Evolutionary conservation across 108 stramenopile species (phyloP), one percentile per base, ranked within the genome.

Genomic region (Cyclotella distinguenda): DNA sequence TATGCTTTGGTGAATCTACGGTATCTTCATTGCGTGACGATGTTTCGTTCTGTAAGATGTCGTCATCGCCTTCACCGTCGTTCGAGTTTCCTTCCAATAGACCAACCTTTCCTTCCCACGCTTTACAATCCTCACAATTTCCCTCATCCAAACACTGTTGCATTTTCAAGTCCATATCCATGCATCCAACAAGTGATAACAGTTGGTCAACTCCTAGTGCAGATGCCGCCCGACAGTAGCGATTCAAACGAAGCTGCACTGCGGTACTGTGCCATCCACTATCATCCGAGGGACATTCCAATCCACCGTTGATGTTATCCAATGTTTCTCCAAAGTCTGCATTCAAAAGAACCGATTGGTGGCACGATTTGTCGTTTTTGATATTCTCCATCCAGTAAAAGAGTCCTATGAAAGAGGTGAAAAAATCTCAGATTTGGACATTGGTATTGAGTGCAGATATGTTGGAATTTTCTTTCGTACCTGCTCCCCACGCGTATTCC

Each of bases 331-430:
- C 76, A 65, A 77, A 77, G 6, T 77, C 76, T 19, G 54, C 32
- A 33, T 77, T 50, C 57, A 77, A 22, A n/a, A 77, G 46, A 4
- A 77, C 57, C 28, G 63, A 45, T 28, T 77, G 76, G 42, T 77
- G 76, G 40, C 76, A 77, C 18, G 76, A 61, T 35, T 44, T 47
- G 39, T 77, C 76, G 40, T 70, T 77, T 58, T 77, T 77, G 26
- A 70, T 44, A 47, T 77, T 77, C 38, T 77, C 76, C 76, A 77
- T 77, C 76, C 76, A 77, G 32, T 54, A 77, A 39, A 70, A 77
- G 30, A 77, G 25, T 0, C 76, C 54, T 55, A 12, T 12, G 3
- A 10, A 52, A 32, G 28, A 23, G 9, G 4, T 27, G 49, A 26
- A 26, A 27, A 4, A 50, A 15, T 23, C 49, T 27, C 1, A 22